Evolutionary conservation across 1,284 basidiomycete species (phyloP).

Genomic region (Austroboletus novae-zelandiae): DNA sequence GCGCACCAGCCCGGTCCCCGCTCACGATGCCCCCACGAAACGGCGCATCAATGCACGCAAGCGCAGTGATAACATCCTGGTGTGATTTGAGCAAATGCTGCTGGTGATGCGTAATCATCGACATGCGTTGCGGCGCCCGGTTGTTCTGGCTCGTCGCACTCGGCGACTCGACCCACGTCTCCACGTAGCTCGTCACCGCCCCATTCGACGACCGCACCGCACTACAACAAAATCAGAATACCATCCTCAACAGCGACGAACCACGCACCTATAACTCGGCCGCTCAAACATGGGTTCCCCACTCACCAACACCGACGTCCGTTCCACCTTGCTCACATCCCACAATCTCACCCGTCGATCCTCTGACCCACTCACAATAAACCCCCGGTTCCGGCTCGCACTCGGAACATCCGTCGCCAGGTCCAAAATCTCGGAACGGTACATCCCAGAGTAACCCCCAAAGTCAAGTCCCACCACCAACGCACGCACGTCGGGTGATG

Average conservation of each 20-base stretch:
- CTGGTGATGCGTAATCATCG: constrained; percentile 76
- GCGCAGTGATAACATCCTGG: constrained; percentile 79
- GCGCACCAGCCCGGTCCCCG: constrained; percentile 76
- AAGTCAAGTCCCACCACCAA: constrained; percentile 71
- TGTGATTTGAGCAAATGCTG: constrained; percentile 76
- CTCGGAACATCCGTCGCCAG: constrained; percentile 40
- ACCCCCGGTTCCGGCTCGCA: constrained; percentile 54
- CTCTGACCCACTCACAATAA: constrained; percentile 78
- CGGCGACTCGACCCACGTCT: constrained; percentile 59
- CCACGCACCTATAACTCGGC: constrained; percentile 63
- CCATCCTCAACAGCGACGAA: background rate
- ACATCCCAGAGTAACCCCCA: constrained; percentile 57
- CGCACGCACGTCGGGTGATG: constrained; percentile 61
- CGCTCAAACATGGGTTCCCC: constrained; percentile 65
- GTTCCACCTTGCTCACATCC: constrained; percentile 74
- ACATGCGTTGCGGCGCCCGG: constrained; percentile 70
- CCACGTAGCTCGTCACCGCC: constrained; percentile 52
- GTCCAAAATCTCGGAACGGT: constrained; percentile 56
- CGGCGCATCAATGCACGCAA: constrained; percentile 82
- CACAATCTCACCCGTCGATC: constrained; percentile 80
- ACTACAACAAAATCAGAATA: constrained; percentile 16
- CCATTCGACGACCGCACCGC: constrained; percentile 35
- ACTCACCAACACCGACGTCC: constrained; percentile 72
- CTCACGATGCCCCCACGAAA: constrained; percentile 86
- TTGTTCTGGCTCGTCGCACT: constrained; percentile 50